Base-by-base conservation (phyloP, 139 green algal genomes). In the Haematococcus lacustris region DNA sequence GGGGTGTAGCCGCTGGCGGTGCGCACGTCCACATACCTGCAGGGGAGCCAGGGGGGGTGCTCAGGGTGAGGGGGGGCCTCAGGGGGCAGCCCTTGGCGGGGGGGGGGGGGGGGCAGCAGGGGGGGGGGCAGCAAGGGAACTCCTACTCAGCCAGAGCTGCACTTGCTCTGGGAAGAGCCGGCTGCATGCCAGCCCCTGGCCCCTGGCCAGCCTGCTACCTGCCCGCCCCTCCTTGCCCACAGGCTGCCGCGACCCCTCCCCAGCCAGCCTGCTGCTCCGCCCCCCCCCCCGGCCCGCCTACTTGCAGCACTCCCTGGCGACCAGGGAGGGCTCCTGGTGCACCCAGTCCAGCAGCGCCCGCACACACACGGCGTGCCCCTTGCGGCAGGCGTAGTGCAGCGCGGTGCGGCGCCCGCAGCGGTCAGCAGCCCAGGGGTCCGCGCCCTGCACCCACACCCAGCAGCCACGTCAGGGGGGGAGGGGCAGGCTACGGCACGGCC, bases 301-400 rank as follows among this genome's bases (percentile, higher is more conserved):
- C 13, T 57, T 28, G 21, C 21, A 57, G 47, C 47, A 57, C 13
- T 13, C 13, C 47, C 13, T 57, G 21, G 47, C 13, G 21, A 21
- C 13, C 47, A 57, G 13, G 47, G 47, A 57, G 13, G 13, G 62
- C 2, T 57, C 37, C 6, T 51, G 62, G 1, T 23, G 17, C 17
- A 73, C 2, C 53, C 51, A 47, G 51, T 78, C 73, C 39, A 86
- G 59, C 57, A 86, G 62, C 51, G 73, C 28, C 3, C 38, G 40
- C 53, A 80, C 63, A 3, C 76, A 77, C 0, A 71, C 50, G 32
- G 72, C 66, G 9, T 63, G 57, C 40, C 74, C 66, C 47, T 74
- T 75, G 53, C 76, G 73, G 38, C 47, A 73, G 5, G 77, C 81
- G 41, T 86, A 86, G 57, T 86, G 81, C 41, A 86, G 66, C 3